A percentile compares a stretch with the other conserved stretches of the same genome.
Conservation (phyloP, 441 rosid species). For the Populus trichocarpa region DNA sequence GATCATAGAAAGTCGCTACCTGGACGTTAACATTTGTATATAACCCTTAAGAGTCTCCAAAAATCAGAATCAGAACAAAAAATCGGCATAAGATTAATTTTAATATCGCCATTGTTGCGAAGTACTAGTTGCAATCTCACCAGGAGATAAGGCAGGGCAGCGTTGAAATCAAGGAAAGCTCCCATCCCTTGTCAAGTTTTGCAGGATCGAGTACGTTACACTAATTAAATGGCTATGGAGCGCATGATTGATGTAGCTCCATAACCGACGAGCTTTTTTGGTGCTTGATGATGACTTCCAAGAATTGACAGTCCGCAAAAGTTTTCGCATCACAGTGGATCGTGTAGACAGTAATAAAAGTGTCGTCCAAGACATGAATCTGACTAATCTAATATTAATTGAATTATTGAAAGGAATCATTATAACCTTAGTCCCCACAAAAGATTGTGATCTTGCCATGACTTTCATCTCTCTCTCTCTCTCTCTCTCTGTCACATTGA, state of each 20-base stretch:
- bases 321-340: neutral
- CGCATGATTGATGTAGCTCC: neutral
- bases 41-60: neutral
- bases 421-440: conserved; percentile 3
- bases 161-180: neutral
- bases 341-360: neutral
- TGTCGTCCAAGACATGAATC: neutral
- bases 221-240: no score
- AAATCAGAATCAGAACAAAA: neutral
- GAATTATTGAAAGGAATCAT: neutral
- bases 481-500: neutral
- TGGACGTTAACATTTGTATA: neutral
- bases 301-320: conserved; percentile 2
- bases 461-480: conserved; percentile 4
- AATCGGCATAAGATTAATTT: neutral
- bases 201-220: neutral
- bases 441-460: conserved; percentile 17
- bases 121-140: neutral
- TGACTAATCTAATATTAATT: neutral
- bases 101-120: neutral
- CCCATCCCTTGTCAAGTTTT: neutral
- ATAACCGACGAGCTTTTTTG: neutral
- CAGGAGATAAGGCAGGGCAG: neutral
- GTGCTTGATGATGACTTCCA: neutral
- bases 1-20: neutral